phyloP scores from a whole-genome alignment of 768 basidiomycete species.

The Podaxis pistillaris region DNA sequence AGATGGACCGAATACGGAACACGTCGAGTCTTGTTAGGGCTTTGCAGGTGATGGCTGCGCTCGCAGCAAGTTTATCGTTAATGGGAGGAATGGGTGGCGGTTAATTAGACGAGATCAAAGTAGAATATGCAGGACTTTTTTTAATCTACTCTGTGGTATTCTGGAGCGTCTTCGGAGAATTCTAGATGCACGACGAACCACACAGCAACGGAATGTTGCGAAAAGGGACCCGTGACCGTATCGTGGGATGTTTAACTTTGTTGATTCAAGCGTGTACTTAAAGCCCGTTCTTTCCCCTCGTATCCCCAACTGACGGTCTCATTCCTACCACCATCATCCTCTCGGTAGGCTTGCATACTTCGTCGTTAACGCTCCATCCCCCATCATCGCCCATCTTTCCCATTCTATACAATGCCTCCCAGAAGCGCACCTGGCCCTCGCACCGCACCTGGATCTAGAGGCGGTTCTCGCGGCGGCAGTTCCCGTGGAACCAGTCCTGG shows the following conservation, averaged over 20 bases:
- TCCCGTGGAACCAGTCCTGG: constrained; percentile 18
- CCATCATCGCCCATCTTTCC: neutral
- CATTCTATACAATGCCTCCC: neutral
- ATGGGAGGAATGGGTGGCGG: constrained; percentile 18
- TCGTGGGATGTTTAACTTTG: neutral
- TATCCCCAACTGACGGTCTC: neutral
- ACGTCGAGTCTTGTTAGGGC: constrained; percentile 28
- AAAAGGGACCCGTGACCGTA: neutral
- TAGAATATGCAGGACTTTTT: neutral
- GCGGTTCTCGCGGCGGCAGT: constrained; percentile 10
- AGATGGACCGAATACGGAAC: constrained; percentile 25
- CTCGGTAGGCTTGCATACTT: constrained; percentile 9
- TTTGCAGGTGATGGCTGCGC: constrained; percentile 25
- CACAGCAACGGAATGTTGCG: neutral
- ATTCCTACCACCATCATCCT: constrained; percentile 5
- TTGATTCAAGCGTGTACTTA: neutral
- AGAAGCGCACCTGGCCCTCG: constrained; percentile 11
- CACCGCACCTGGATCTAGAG: neutral
- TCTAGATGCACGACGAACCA: neutral
- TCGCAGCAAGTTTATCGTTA: constrained; percentile 21
- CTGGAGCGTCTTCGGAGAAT: neutral
- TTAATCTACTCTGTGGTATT: neutral
- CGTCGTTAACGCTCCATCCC: neutral
- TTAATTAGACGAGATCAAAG: neutral
- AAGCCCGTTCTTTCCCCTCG: neutral